phyloP scores from a whole-genome alignment of 257 asterid genomes.

The Leptodermis oblonga region DNA sequence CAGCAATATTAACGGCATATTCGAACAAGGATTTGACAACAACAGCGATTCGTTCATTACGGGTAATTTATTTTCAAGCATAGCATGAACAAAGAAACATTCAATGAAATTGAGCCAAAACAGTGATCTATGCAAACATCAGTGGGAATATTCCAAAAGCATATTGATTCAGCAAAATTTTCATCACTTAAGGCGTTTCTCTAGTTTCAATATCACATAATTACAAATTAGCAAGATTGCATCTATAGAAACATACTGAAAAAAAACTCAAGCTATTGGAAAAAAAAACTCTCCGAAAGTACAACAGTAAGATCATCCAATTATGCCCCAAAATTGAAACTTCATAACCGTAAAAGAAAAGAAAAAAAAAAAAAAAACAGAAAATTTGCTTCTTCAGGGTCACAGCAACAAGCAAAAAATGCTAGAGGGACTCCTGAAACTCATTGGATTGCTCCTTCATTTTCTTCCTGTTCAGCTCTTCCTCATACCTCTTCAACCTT shows the following conservation, averaged over 20 bases:
- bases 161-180: not conserved
- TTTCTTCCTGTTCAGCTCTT: slow-evolving; percentile 53
- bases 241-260: too few species aligned
- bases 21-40: too few species aligned
- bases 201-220: not conserved
- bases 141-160: not conserved
- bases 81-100: not conserved
- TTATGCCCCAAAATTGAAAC: not conserved
- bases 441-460: slow-evolving; percentile 42
- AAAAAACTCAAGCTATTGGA: too few species aligned
- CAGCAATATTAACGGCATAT: not conserved
- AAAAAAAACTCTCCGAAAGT: too few species aligned
- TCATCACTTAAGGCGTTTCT: not conserved
- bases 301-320: not conserved
- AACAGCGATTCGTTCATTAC: not conserved
- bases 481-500: slow-evolving; percentile 79
- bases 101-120: not conserved
- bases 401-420: not conserved
- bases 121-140: not conserved
- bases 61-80: too few species aligned
- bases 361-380: too few species aligned
- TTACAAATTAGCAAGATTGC: not conserved
- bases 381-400: not conserved
- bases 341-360: not conserved
- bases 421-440: slow-evolving; percentile 41